Base-by-base conservation (phyloP, 2,329 filamentous ascomycete genomes). In the Colletotrichum graminicola region DNA sequence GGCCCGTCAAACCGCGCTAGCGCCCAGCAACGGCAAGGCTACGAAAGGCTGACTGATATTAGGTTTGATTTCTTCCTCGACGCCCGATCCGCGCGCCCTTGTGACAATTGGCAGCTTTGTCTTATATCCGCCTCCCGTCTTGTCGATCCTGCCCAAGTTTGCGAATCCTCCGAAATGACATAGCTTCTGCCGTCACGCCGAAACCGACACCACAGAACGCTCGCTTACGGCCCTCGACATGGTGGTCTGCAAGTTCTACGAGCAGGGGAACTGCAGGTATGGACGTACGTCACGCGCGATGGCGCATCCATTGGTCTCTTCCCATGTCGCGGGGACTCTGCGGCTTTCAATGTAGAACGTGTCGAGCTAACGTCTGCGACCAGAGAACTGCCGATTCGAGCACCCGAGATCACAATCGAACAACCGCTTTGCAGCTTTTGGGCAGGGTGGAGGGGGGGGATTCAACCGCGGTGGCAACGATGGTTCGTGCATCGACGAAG, bases 341-440 rank as follows among this genome's bases (percentile, higher is more conserved):
- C 1, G 23, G 2, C n/a, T 16, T 3, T 8, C 26, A 3, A 29
- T 2, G 52, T 3, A n/a, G 5, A 62, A 3, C 14, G 11, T 6
- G 26, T 62, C 10, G 26, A 41, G 43, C 57, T 74, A 18, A 65
- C n/a, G n/a, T 23, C 51, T 54, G 43, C 11, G 39, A 29, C 54
- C 64, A 90, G 88, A 82, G 57, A 82, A 77, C 60, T 90, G 88
- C 76, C 82, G 85, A 66, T 88, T 85, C 76, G 87, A 90, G 67
- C 87, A 90, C 75, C 86, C 81, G 71, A 84, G 80, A 59, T 62
- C 26, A n/a, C 71, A 73, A 55, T 61, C 65, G 10, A 60, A 66
- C 60, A 73, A 75, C 54, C 73, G 73, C 12, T 74, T 75, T 23
- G 68, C 74, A 1, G 67, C 72, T 3, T 75, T 76, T 56, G 72